Conservation (phyloP, 371 early-diverging fungal genomes). For the Lichtheimia ramosa region DNA sequence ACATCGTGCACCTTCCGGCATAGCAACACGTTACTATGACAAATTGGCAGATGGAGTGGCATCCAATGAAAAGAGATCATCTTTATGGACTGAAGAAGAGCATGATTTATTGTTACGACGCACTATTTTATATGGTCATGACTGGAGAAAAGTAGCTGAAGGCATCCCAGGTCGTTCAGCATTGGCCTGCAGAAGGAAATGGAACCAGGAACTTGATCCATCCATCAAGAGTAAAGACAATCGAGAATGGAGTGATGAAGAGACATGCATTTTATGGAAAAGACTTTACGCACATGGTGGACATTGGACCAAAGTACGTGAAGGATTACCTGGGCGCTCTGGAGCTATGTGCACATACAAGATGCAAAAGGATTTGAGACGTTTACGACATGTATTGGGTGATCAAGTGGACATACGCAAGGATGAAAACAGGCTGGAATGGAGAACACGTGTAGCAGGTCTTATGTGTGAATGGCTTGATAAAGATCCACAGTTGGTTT, state of each 20-base stretch:
- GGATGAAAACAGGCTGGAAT: constrained; percentile 17
- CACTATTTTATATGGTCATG: constrained; percentile 33
- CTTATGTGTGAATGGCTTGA: constrained; percentile 21
- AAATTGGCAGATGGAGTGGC: constrained; percentile 12
- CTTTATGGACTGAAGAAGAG: constrained; percentile 31
- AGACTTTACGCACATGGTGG: constrained; percentile 13
- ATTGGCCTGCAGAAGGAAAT: constrained; percentile 20
- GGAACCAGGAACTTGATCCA: constrained; percentile 32
- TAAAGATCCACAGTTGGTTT: constrained; percentile 1
- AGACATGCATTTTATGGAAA: constrained; percentile 34
- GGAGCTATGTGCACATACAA: constrained; percentile 13
- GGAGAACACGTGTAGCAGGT: constrained; percentile 24
- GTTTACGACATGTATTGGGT: constrained; percentile 12
- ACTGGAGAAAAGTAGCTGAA: constrained; percentile 45
- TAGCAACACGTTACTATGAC: constrained; percentile 21
- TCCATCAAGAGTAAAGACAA: constrained; percentile 5
- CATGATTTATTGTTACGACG: constrained; percentile 32
- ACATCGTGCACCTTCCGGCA: constrained; percentile 11
- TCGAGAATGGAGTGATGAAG: constrained; percentile 23
- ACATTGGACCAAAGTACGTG: constrained; percentile 18
- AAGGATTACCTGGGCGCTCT: constrained; percentile 26
- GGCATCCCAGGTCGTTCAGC: constrained; percentile 33
- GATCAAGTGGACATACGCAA: constrained; percentile 10
- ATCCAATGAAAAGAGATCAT: background rate
- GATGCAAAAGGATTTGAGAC: constrained; percentile 22